These are phyloP conservation scores for Xylariaceae sp. DNA, from an alignment of 2,329 filamentous ascomycete genomes.

Conservation along the genomic window DNA sequence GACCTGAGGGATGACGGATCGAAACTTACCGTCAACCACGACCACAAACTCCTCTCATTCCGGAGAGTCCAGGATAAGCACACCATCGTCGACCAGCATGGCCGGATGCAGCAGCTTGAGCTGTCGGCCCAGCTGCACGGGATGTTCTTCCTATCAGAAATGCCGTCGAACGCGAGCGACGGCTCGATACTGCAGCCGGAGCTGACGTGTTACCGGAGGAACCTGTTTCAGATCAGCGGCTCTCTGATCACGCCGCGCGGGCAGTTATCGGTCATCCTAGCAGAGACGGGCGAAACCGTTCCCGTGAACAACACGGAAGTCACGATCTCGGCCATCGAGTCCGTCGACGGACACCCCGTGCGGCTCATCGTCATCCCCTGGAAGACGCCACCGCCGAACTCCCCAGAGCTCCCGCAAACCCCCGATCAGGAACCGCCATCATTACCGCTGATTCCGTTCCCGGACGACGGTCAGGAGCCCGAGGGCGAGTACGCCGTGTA, in stretches of 20 bases:
- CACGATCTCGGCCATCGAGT: constrained; percentile 89
- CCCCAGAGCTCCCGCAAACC: constrained; percentile 64
- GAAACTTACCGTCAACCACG: constrained; percentile 60
- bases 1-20: constrained; percentile 61
- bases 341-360: constrained; percentile 87
- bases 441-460: constrained; percentile 72
- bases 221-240: constrained; percentile 94
- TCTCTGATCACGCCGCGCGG: constrained; percentile 79
- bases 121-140: constrained; percentile 76
- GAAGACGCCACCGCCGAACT: constrained; percentile 89
- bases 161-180: constrained; percentile 65
- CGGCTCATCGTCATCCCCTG: constrained; percentile 96
- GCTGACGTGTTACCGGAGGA: constrained; percentile 92
- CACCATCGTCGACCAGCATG: constrained; percentile 62
- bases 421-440: constrained; percentile 84
- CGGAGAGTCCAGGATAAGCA: constrained; percentile 60
- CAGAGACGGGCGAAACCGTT: constrained; percentile 81
- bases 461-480: constrained; percentile 59
- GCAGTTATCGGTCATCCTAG: constrained; percentile 73
- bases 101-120: constrained; percentile 63
- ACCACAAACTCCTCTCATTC: constrained; percentile 64
- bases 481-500: constrained; percentile 88
- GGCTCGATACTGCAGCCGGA: constrained; percentile 70
- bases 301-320: constrained; percentile 83
- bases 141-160: constrained; percentile 88